Evolutionary conservation across 1,284 basidiomycete species (phyloP).

Genomic region (Puccinia polysora): DNA sequence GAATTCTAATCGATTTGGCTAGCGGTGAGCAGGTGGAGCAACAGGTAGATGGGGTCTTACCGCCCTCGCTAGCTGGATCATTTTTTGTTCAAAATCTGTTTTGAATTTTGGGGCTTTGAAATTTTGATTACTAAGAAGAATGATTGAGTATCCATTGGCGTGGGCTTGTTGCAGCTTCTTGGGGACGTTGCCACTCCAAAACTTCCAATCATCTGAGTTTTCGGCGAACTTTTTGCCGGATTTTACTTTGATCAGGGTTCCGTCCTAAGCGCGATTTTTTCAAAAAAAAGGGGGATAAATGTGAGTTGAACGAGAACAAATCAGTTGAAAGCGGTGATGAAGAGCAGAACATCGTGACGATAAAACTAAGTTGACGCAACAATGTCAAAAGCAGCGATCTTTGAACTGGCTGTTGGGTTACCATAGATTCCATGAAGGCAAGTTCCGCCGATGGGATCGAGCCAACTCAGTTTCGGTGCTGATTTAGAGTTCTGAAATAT

Average conservation of each 20-base stretch:
- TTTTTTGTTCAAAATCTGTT: constrained; percentile 69
- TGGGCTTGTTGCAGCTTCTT: constrained; percentile 62
- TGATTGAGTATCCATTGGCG: constrained; percentile 60
- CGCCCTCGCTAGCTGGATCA: constrained; percentile 64
- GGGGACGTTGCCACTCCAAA: constrained; percentile 70
- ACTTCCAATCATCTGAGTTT: constrained; percentile 62
- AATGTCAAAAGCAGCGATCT: constrained; percentile 43
- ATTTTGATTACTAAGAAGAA: constrained; percentile 27
- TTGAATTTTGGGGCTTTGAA: constrained; percentile 58
- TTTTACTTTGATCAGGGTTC: constrained; percentile 69
- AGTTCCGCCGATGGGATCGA: constrained; percentile 19
- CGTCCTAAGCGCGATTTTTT: constrained; percentile 58
- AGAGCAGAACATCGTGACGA: neutral
- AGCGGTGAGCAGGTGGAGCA: too few species aligned
- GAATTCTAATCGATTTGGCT: constrained; percentile 19
- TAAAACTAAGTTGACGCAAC: neutral
- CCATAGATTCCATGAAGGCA: constrained; percentile 35
- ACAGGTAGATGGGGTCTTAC: constrained; percentile 56
- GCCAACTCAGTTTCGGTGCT: constrained; percentile 22
- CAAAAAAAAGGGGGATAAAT: neutral
- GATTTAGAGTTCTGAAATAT: constrained; percentile 35
- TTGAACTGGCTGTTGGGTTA: constrained; percentile 24
- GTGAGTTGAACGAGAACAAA: neutral
- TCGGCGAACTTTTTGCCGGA: constrained; percentile 58
- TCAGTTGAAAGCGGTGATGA: neutral